Conservation (phyloP, 164 flowering plant species). For the Tetracentron sinense region DNA sequence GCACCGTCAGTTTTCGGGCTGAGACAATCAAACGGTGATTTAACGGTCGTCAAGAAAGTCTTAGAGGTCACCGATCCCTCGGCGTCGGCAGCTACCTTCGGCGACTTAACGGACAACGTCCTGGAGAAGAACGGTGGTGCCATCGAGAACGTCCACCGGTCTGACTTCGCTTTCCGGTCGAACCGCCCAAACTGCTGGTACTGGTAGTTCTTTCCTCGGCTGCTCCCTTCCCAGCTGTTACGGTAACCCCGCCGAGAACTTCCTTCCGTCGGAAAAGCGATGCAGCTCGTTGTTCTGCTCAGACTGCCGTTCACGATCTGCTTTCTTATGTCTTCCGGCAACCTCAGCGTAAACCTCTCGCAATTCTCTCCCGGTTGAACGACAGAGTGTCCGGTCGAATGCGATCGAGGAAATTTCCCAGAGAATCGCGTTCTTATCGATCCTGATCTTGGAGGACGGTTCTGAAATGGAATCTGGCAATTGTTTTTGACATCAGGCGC, state of each 20-base stretch:
- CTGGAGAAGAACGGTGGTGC: constrained; percentile 35
- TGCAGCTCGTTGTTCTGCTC: constrained; percentile 34
- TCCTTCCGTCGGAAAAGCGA: constrained; percentile 27
- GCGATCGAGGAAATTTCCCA: constrained; percentile 31
- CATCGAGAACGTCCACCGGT: constrained; percentile 23
- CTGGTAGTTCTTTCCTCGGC: constrained; percentile 16
- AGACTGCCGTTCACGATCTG: constrained; percentile 31
- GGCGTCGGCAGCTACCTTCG: constrained; percentile 11
- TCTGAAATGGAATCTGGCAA: no score
- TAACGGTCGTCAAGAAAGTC: constrained; percentile 11
- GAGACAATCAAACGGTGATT: constrained; percentile 15
- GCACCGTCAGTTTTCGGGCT: constrained; percentile 6
- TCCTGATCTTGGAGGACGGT: constrained; percentile 12
- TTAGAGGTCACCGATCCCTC: background rate
- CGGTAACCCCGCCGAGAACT: constrained; percentile 32
- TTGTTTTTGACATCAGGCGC: no score
- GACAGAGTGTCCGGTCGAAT: constrained; percentile 44
- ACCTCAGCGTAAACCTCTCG: constrained; percentile 48
- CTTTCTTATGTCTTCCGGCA: constrained; percentile 42
- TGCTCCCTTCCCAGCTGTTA: constrained; percentile 20
- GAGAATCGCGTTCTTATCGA: constrained; percentile 25
- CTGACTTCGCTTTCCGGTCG: constrained; percentile 22
- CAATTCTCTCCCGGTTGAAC: constrained; percentile 36
- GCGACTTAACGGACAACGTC: constrained; percentile 29
- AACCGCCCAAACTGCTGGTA: constrained; percentile 22